Evolutionary conservation across 768 basidiomycete genomes (phyloP), one percentile per base, ranked within the genome.

Genomic region (Inosperma sp.): DNA sequence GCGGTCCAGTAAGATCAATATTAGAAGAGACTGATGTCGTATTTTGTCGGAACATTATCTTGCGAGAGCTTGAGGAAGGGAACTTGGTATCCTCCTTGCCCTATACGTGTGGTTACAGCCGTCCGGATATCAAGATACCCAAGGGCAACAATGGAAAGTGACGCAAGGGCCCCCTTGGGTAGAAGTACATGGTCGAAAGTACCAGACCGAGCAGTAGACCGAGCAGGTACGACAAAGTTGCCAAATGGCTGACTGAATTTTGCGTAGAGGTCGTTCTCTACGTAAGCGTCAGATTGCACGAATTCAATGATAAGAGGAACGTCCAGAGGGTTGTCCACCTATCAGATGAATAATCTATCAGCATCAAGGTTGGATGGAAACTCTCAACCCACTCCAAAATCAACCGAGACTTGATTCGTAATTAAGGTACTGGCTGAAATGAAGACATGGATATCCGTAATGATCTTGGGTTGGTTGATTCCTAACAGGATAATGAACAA

Each of bases 21-120:
- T 31, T 31, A 50, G 16, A 39, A n/a, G n/a, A 41, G 25, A 12
- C 34, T 52, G 13, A 73, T 59, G 5, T 53, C 46, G 54, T 84
- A 86, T 7, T 61, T 53, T 25, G 82, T 80, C 12, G 80, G 74
- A 6, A 85, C 82, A 37, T 61, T 57, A 33, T 63, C 65, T 62
- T 85, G 82, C 27, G 68, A 63, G 43, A 86, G 68, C 45, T 84
- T 74, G 53, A 86, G 64, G 83, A 82, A 86, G 9, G 85, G 84
- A 35, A 86, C 62, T 51, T 71, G 68, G 57, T 87, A 87, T 14
- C 83, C 82, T 16, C 75, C 74, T 12, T 67, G 57, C 3, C 77
- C 82, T 9, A 81, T 68, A 36, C 67, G 63, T 16, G 72, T 62
- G 2, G 82, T 84, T 19, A 69, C 64, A 10, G 71, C 76, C 2